Percentiles rank a stretch among this genome's conserved stretches.
Evolutionary conservation across 139 green algal genomes (phyloP).

Genomic region (Dunaliella sp.): DNA sequence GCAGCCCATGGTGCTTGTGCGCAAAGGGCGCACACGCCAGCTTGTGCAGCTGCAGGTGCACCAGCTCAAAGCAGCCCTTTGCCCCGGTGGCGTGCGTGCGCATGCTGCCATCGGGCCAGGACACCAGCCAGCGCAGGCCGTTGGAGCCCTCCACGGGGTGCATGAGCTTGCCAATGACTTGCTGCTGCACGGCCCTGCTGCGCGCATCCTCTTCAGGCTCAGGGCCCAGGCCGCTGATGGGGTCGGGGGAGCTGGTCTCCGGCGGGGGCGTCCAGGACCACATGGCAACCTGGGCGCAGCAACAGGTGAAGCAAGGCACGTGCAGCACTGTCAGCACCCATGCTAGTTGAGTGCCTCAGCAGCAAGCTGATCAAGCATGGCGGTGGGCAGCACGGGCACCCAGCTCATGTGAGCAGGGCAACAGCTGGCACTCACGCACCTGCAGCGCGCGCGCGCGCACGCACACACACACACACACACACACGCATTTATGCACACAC

Average conservation of each 20-base stretch:
- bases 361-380: constrained; percentile 1
- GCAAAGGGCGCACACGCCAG: constrained; percentile 28
- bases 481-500: too few relatives aligned
- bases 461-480: too few relatives aligned
- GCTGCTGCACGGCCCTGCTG: not conserved
- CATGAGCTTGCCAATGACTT: constrained; percentile 13
- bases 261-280: not conserved
- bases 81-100: constrained; percentile 7
- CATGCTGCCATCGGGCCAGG: constrained; percentile 18
- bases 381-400: too few relatives aligned
- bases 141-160: constrained; percentile 3
- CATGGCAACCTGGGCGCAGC: not conserved
- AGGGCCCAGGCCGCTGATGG: not conserved
- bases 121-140: constrained; percentile 6
- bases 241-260: not conserved
- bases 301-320: too few relatives aligned
- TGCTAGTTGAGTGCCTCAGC: too few relatives aligned
- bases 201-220: not conserved
- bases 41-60: constrained; percentile 21
- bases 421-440: too few relatives aligned
- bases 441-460: too few relatives aligned
- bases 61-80: constrained; percentile 13
- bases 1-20: constrained; percentile 22
- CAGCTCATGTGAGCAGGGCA: too few relatives aligned
- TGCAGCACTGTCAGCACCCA: too few relatives aligned